Evolutionary conservation across 768 basidiomycete genomes (phyloP), one percentile per base, ranked within the genome.

Genomic region (Suillus subalutaceus): DNA sequence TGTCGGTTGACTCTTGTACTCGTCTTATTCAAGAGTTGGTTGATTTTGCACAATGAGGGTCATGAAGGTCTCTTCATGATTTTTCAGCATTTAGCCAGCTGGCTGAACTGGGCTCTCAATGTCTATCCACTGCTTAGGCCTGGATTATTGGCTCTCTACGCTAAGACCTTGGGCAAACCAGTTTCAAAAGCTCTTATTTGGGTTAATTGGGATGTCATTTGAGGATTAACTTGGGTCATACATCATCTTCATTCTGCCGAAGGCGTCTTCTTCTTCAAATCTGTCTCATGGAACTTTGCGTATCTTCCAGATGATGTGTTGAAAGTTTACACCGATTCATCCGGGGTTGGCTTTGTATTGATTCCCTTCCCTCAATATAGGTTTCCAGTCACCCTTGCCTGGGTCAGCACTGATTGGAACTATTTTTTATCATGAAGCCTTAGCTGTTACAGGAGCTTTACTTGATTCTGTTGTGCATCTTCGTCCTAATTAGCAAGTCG

Each of bases 381-480:
- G 35, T 4, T 35, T 4, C 6, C 35, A 35, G 5, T 35, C 4
- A 4, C 35, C 35, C 5, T 35, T 35, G 35, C 35, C 35, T 1
- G 5, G 4, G 4, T 35, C 35, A 5, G 8, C 8, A 1, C 35
- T 6, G 5, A 35, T 8, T 1, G 35, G 35, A 35, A 16, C 52
- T 26, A 80, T 79, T 30, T 78, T 78, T 58, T 75, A 66, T 26
- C 71, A 63, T 38, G 74, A 80, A 58, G 75, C 78, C 0, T 53
- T 78, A 0, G 65, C 69, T 5, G 35, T 35, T 4, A 35, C 35
- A 1, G 35, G 4, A 1, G 3, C 35, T 35, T 4, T 32, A 2
- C 30, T 35, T 35, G 4, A 35, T 6, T 4, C 8, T 35, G 1
- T 35, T 5, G 6, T 4, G 30, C 3, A 5, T 35, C 35, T 4